Evolutionary conservation across 225 moss, liverwort and hornwort genomes (phyloP), one percentile per base, ranked within the genome.

Genomic region (Physcomitrium patens): DNA sequence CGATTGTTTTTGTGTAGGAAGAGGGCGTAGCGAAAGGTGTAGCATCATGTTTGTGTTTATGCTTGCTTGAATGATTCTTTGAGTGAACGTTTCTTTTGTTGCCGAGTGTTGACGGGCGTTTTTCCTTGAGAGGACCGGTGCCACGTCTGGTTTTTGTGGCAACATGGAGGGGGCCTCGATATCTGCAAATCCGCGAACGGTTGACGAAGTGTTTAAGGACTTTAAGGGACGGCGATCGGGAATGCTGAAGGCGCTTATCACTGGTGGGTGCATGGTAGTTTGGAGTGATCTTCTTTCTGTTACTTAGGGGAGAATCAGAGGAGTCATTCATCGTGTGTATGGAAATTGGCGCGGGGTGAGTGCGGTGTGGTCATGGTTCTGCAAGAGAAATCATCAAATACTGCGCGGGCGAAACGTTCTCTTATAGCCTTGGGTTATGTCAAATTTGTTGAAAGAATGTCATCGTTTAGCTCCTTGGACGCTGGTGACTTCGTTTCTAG

Each of bases 111-210:
- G 31, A 37, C 31, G n/a, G 18, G 58, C 10, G 58, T 12, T 51
- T n/a, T 51, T 17, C 14, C 14, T 51, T 51, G 51, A 12, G 51
- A 37, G 31, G 31, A 37, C 1, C 31, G 4, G 31, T 37, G 31
- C 7, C 31, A 7, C 31, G 31, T 15, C 53, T 18, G 5, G 5
- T 54, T 14, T 14, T 59, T 59, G 20, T 59, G 20, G 18, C 58
- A 76, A 20, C 22, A 76, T 76, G 76, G 76, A 76, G 76, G 76
- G 76, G 18, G 67, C 67, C 17, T 67, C 76, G 45, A 45, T 67
- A 67, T 67, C 76, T 26, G 59, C 76, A 22, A 76, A 76, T 60
- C 76, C 76, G n/a, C 76, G 76, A 18, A 76, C 76, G 28, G 76
- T 76, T 17, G 76, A 76, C 76, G 43, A 67, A 37, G 31, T 37